Evolutionary conservation across 495 filamentous ascomycete species (phyloP).

Genomic region (Aspergillus steynii): DNA sequence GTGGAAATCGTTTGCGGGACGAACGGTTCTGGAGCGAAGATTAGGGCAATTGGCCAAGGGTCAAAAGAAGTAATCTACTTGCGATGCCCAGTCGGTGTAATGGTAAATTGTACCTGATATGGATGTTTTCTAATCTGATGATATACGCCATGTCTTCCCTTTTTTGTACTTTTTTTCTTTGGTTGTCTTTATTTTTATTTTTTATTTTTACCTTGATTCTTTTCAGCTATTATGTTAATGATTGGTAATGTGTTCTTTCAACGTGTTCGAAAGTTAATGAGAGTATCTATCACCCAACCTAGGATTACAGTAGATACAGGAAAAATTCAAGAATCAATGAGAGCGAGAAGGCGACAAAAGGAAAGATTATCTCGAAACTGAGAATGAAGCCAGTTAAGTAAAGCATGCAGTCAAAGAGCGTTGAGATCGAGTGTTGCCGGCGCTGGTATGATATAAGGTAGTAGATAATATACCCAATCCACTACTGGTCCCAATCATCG

Average conservation of each 20-base stretch:
- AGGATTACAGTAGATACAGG: not conserved
- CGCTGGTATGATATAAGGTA: too few relatives aligned
- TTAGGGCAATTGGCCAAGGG: constrained; percentile 58
- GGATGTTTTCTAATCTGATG: not conserved
- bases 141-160: not conserved
- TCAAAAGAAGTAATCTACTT: not conserved
- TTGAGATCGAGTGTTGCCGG: too few relatives aligned
- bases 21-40: constrained; percentile 68
- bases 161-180: not conserved
- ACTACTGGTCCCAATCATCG: too few relatives aligned
- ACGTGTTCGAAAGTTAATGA: not conserved
- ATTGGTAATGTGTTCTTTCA: not conserved
- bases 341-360: not conserved
- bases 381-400: too few relatives aligned
- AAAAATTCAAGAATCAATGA: not conserved
- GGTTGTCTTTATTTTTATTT: too few relatives aligned
- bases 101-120: not conserved
- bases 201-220: too few relatives aligned
- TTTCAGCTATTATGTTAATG: not conserved
- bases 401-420: too few relatives aligned
- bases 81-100: not conserved
- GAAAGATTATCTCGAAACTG: too few relatives aligned
- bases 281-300: too few relatives aligned
- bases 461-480: too few relatives aligned
- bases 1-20: constrained; percentile 70